Evolutionary conservation across 305 asterid genomes (phyloP).

Genomic region (Salvia sclarea): DNA sequence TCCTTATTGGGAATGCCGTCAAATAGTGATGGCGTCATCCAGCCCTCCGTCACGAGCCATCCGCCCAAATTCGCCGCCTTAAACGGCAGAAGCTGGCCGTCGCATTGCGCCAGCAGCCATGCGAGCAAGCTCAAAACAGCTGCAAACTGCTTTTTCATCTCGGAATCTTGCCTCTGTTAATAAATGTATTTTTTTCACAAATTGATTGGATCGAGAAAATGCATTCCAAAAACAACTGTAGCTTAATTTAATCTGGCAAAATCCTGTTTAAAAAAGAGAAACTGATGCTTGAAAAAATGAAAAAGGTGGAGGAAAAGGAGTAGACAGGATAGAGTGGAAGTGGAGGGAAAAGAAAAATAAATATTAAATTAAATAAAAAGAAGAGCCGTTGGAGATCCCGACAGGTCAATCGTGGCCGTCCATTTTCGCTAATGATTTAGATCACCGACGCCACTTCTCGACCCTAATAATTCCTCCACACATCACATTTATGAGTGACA

Average conservation of each 20-base stretch:
- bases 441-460: too few relatives aligned
- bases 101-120: conserved; percentile 30
- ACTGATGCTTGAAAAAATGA: too few relatives aligned
- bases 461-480: too few relatives aligned
- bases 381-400: conserved; percentile 34
- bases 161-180: background rate
- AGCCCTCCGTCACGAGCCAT: conserved; percentile 52
- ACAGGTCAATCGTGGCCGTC: conserved; percentile 23
- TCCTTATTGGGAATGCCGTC: conserved; percentile 46
- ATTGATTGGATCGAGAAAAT: conserved; percentile 5
- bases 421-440: conserved; percentile 8
- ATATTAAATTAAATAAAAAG: background rate
- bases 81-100: conserved; percentile 31
- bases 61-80: conserved; percentile 56
- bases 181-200: background rate
- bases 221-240: background rate
- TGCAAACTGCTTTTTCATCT: conserved; percentile 27
- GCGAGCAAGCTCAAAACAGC: conserved; percentile 21
- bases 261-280: background rate
- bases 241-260: background rate
- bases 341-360: conserved; percentile 37
- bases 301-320: background rate
- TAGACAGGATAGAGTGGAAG: conserved; percentile 11
- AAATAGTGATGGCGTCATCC: conserved; percentile 54
- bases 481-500: too few relatives aligned